These are phyloP conservation scores for Piper longum DNA, from an alignment of 164 flowering plant genomes.

Conservation along the genomic window DNA sequence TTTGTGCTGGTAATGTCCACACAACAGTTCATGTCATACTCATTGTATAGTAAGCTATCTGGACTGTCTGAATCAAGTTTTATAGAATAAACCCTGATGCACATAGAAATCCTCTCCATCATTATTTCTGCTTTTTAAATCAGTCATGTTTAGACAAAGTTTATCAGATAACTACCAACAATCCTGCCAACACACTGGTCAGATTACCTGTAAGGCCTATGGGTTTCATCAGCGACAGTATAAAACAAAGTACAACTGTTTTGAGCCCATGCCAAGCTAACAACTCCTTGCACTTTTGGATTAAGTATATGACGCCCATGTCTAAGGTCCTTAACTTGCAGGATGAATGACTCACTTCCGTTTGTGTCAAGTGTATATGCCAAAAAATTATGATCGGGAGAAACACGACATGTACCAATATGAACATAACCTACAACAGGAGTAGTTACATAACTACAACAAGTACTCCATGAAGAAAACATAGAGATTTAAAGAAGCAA, in stretches of 20 bases:
- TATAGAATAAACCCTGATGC: slow-evolving; percentile 52
- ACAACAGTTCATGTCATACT: slow-evolving; percentile 59
- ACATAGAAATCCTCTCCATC: neutral
- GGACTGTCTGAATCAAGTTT: slow-evolving; percentile 31
- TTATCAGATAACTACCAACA: neutral
- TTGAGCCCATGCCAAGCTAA: slow-evolving; percentile 88
- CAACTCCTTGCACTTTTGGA: slow-evolving; percentile 44
- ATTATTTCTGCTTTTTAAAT: neutral
- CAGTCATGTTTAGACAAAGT: neutral
- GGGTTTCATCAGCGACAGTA: slow-evolving; percentile 59
- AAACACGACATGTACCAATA: slow-evolving; percentile 73
- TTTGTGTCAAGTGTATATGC: slow-evolving; percentile 75
- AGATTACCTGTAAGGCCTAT: slow-evolving; percentile 64
- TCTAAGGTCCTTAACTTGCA: slow-evolving; percentile 63
- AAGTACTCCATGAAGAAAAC: neutral
- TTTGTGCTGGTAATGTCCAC: slow-evolving; percentile 87
- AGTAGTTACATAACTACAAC: neutral
- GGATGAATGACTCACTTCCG: slow-evolving; percentile 57
- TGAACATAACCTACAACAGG: slow-evolving; percentile 68
- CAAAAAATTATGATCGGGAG: slow-evolving; percentile 82
- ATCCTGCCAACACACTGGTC: neutral
- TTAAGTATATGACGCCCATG: slow-evolving; percentile 27
- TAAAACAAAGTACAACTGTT: slow-evolving; percentile 53
- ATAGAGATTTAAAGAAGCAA: neutral
- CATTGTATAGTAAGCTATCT: slow-evolving; percentile 36